Percentiles rank a stretch among this genome's conserved stretches.
These are phyloP conservation scores for Pogostemon cablin DNA, from an alignment of 257 asterid genomes.

Conservation along the genomic window DNA sequence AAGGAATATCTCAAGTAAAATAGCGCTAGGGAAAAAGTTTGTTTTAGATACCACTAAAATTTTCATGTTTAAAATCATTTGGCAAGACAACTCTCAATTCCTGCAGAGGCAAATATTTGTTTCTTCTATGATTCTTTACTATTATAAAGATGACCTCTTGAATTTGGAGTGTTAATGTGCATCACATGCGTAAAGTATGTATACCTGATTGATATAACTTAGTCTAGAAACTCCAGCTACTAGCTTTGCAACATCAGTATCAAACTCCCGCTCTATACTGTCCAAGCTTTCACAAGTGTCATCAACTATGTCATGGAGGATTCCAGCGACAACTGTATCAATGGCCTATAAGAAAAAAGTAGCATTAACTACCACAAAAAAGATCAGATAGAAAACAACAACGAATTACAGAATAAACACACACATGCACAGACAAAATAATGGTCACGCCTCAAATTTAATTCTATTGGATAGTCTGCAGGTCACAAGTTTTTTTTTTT, in stretches of 20 bases:
- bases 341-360: slow-evolving; percentile 54
- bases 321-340: slow-evolving; percentile 93
- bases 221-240: slow-evolving; percentile 95
- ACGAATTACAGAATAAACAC: slow-evolving; percentile 13
- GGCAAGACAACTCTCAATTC: slow-evolving; percentile 22
- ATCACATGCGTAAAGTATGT: slow-evolving; percentile 2
- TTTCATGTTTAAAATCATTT: slow-evolving; percentile 1
- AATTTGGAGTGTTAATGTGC: slow-evolving; percentile 14
- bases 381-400: slow-evolving; percentile 19
- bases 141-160: slow-evolving; percentile 23
- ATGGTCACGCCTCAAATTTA: slow-evolving; percentile 14
- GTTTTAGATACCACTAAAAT: slow-evolving; percentile 20
- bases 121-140: slow-evolving; percentile 12
- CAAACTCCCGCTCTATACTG: slow-evolving; percentile 79
- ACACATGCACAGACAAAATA: background rate
- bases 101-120: slow-evolving; percentile 9
- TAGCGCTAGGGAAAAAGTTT: background rate
- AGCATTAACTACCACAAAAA: slow-evolving; percentile 27
- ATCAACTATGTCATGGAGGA: slow-evolving; percentile 91
- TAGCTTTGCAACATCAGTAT: slow-evolving; percentile 74
- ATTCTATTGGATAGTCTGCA: background rate
- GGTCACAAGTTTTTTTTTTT: background rate
- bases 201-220: slow-evolving; percentile 93
- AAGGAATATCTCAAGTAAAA: slow-evolving; percentile 3
- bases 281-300: slow-evolving; percentile 77